These are phyloP conservation scores for Epichloe amarillans DNA, from an alignment of 2,329 filamentous ascomycete genomes.

Conservation along the genomic window DNA sequence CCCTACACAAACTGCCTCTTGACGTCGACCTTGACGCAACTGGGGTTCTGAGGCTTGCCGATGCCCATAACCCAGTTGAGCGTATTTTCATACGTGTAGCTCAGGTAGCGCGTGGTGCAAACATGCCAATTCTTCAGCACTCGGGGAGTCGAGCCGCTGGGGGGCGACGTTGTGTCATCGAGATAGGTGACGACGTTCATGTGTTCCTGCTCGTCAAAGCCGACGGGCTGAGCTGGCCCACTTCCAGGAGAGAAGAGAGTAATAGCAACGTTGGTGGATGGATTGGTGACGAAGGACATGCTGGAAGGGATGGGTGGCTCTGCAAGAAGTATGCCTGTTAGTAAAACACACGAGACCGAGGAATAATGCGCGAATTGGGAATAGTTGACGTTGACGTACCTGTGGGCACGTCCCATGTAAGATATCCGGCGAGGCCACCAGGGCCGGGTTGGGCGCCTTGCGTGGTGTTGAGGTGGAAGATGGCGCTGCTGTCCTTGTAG, in stretches of 20 bases:
- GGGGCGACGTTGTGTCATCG: constrained; percentile 9
- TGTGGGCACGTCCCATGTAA: constrained; percentile 7
- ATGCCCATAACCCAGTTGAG: constrained; percentile 9
- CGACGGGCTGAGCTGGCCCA: constrained; percentile 12
- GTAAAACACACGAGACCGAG: too few species aligned
- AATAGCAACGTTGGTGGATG: constrained; percentile 11
- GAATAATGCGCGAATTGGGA: too few species aligned
- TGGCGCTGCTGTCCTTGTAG: background rate
- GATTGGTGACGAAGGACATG: constrained; percentile 7
- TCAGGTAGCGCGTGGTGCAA: constrained; percentile 7
- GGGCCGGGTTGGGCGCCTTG: constrained; percentile 3
- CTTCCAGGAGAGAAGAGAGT: constrained; percentile 7
- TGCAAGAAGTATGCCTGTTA: background rate
- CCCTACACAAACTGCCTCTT: constrained; percentile 7
- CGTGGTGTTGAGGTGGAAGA: constrained; percentile 10
- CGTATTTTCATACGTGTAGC: background rate
- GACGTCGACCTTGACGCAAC: constrained; percentile 12
- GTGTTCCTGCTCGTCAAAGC: constrained; percentile 9
- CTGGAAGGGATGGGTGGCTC: background rate
- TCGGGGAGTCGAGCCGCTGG: background rate
- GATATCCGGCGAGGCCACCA: constrained; percentile 4
- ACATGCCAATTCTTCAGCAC: constrained; percentile 11
- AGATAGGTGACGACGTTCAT: constrained; percentile 9
- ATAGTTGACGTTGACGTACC: background rate
- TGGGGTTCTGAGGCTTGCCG: constrained; percentile 11